These are phyloP conservation scores for Stereocaulon alpinum DNA, from an alignment of 495 filamentous ascomycete genomes.

Conservation along the genomic window DNA sequence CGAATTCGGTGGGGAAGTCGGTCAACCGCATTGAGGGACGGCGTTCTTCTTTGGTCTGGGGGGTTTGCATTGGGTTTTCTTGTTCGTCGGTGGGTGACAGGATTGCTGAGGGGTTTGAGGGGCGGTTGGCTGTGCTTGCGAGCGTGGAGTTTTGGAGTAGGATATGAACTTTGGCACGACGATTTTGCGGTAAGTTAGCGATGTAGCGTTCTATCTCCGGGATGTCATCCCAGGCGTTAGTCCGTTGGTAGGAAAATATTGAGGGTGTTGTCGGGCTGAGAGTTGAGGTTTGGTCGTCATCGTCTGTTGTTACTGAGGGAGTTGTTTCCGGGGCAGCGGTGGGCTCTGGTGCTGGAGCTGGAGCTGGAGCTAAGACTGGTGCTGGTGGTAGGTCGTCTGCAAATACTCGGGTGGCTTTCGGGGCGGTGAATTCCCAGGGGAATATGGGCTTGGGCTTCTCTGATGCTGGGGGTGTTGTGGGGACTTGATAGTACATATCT, in stretches of 20 bases:
- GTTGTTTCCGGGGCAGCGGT: slow-evolving; percentile 20
- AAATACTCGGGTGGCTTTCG: slow-evolving; percentile 65
- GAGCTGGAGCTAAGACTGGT: too few species aligned
- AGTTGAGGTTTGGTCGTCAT: slow-evolving; percentile 31
- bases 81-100: slow-evolving; percentile 22
- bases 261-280: slow-evolving; percentile 38
- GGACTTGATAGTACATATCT: slow-evolving; percentile 75
- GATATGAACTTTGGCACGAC: slow-evolving; percentile 50
- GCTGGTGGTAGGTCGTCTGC: slow-evolving; percentile 39
- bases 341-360: neutral
- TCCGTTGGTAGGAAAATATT: slow-evolving; percentile 45
- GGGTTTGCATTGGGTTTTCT: neutral
- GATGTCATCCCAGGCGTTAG: slow-evolving; percentile 83
- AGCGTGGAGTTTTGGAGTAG: slow-evolving; percentile 20
- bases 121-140: slow-evolving; percentile 6
- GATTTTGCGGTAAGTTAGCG: slow-evolving; percentile 54
- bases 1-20: slow-evolving; percentile 74
- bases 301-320: slow-evolving; percentile 31
- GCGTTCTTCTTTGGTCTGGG: slow-evolving; percentile 20
- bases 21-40: slow-evolving; percentile 56
- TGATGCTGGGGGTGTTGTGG: slow-evolving; percentile 45
- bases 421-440: slow-evolving; percentile 66
- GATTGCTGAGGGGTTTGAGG: slow-evolving; percentile 12
- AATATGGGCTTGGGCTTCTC: slow-evolving; percentile 56
- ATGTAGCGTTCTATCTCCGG: slow-evolving; percentile 76